phyloP scores from a whole-genome alignment of 805 yeast species.

The Yarrowia keelungensis region DNA sequence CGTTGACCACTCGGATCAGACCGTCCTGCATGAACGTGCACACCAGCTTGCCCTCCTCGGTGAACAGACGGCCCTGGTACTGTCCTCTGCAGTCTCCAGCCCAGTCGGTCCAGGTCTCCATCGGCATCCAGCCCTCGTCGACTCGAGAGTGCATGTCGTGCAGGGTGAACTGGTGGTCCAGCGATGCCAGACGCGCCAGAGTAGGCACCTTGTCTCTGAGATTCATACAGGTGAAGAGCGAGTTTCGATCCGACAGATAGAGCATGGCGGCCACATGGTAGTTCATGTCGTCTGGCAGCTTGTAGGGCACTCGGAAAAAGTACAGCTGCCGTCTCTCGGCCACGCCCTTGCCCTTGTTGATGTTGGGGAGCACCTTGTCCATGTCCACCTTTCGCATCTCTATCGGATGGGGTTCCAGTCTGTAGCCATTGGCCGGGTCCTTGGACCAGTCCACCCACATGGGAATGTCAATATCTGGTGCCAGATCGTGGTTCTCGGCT shows the following conservation, averaged over 20 bases:
- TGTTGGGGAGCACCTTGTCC: constrained; percentile 31
- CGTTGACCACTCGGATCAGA: constrained; percentile 40
- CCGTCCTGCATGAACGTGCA: constrained; percentile 49
- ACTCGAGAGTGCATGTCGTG: constrained; percentile 45
- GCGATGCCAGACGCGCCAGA: constrained; percentile 46
- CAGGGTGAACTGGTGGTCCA: constrained; percentile 48
- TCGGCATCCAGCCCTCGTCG: constrained; percentile 44
- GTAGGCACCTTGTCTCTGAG: constrained; percentile 43
- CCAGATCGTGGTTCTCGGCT: constrained; percentile 42
- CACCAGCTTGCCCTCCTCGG: constrained; percentile 42
- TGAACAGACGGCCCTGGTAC: constrained; percentile 48
- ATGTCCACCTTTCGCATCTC: constrained; percentile 48
- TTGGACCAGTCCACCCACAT: constrained; percentile 43
- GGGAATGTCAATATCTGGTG: constrained; percentile 47
- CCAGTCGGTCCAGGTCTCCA: constrained; percentile 48
- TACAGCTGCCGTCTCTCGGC: constrained; percentile 46
- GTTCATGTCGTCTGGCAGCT: constrained; percentile 43
- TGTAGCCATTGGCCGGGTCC: constrained; percentile 18
- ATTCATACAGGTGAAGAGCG: constrained; percentile 48
- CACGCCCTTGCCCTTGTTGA: constrained; percentile 39
- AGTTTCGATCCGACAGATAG: constrained; percentile 49
- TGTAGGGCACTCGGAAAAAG: constrained; percentile 44
- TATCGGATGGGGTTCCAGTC: constrained; percentile 45
- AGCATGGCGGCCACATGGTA: constrained; percentile 48
- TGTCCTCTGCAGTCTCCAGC: constrained; percentile 47